These are phyloP conservation scores for Venustampulla echinocandica DNA, from an alignment of 495 filamentous ascomycete species.

Conservation along the genomic window DNA sequence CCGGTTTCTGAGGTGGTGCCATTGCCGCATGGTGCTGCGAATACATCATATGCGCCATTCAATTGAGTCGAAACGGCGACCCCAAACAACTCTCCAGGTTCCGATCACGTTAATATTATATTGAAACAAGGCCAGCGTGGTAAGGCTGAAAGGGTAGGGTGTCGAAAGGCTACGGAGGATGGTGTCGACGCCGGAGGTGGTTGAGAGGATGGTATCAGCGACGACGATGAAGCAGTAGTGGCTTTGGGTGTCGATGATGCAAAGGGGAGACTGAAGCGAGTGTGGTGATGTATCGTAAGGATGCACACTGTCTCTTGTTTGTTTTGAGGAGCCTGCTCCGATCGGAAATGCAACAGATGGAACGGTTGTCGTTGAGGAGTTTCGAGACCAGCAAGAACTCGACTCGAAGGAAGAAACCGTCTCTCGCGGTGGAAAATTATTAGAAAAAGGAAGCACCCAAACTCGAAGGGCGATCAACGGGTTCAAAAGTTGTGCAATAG, in stretches of 20 bases:
- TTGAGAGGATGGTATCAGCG: slow-evolving; percentile 12
- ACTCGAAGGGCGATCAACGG: slow-evolving; percentile 11
- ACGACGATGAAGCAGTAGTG: slow-evolving; percentile 23
- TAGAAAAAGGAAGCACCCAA: slow-evolving; percentile 19
- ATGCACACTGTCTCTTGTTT: slow-evolving; percentile 13
- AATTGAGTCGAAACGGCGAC: slow-evolving; percentile 25
- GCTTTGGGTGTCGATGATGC: slow-evolving; percentile 6
- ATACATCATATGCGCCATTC: slow-evolving; percentile 39
- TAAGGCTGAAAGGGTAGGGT: slow-evolving; percentile 12
- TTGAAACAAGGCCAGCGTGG: slow-evolving; percentile 11
- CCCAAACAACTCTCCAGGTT: slow-evolving; percentile 10
- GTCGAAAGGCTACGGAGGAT: not conserved
- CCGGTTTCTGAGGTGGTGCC: slow-evolving; percentile 67
- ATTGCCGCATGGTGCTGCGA: slow-evolving; percentile 41
- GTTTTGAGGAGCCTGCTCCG: slow-evolving; percentile 22
- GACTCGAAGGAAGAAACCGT: slow-evolving; percentile 23
- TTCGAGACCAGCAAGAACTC: slow-evolving; percentile 28
- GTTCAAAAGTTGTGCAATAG: slow-evolving; percentile 8
- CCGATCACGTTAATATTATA: slow-evolving; percentile 5
- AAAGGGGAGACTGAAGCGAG: slow-evolving; percentile 22
- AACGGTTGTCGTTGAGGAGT: slow-evolving; percentile 25
- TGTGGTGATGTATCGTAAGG: slow-evolving; percentile 17
- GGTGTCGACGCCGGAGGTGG: slow-evolving; percentile 5
- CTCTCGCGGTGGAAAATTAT: slow-evolving; percentile 15
- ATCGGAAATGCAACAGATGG: slow-evolving; percentile 20